Evolutionary conservation across 495 filamentous ascomycete genomes (phyloP).

Genomic region (Echria macrotheca): DNA sequence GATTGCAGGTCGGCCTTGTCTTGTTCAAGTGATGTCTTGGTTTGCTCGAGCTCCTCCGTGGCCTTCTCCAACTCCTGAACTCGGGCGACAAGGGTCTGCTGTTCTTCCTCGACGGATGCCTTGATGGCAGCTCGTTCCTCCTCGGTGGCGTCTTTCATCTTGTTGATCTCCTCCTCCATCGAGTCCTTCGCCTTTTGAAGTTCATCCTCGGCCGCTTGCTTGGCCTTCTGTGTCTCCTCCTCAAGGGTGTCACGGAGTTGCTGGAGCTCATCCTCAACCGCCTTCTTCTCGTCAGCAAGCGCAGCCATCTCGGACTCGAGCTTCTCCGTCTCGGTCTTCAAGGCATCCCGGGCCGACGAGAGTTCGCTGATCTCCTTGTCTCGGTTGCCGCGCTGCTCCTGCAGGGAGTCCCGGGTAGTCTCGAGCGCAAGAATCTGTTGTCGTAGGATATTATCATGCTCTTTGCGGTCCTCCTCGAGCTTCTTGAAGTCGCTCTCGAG

Average conservation of each 20-base stretch:
- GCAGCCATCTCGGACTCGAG: constrained; percentile 12
- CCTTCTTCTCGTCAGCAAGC: constrained; percentile 18
- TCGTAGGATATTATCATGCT: constrained; percentile 31
- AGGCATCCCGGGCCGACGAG: constrained; percentile 19
- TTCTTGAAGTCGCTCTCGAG: constrained; percentile 32
- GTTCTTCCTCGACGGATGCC: constrained; percentile 17
- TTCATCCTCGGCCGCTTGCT: constrained; percentile 18
- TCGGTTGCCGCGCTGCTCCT: constrained; percentile 32
- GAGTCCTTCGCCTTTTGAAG: constrained; percentile 17
- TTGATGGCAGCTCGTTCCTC: constrained; percentile 8
- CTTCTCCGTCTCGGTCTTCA: constrained; percentile 16
- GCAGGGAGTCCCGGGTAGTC: constrained; percentile 27
- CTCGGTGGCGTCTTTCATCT: constrained; percentile 10
- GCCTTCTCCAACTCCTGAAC: constrained; percentile 34
- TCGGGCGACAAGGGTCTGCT: constrained; percentile 15
- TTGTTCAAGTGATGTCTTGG: constrained; percentile 26
- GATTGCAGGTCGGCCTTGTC: constrained; percentile 30
- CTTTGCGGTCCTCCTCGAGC: constrained; percentile 30
- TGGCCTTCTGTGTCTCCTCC: constrained; percentile 20
- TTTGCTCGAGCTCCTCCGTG: constrained; percentile 29
- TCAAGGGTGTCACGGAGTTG: constrained; percentile 13
- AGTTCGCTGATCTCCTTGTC: constrained; percentile 35
- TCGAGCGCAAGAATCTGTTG: constrained; percentile 35
- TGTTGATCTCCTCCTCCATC: constrained; percentile 12
- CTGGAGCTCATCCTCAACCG: constrained; percentile 18